A percentile compares a stretch with the other conserved stretches of the same genome.
phyloP scores from a whole-genome alignment of 2,329 filamentous ascomycete genomes.

The Alternaria incomplexa region DNA sequence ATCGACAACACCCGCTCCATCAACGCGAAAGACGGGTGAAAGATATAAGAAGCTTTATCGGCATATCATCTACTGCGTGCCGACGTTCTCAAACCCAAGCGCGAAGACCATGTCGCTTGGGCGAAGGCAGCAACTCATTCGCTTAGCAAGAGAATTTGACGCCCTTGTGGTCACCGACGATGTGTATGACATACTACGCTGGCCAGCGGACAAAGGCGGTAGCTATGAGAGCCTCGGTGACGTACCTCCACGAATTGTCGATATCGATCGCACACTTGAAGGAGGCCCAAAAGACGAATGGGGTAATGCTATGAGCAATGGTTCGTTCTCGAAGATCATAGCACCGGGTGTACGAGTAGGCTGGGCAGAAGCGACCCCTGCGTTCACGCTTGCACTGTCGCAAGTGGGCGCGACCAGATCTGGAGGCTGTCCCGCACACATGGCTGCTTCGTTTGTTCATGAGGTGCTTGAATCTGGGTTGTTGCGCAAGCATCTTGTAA shows the following conservation, averaged over 20 bases:
- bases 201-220: conserved; percentile 71
- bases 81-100: conserved; percentile 84
- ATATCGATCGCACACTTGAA: conserved; percentile 72
- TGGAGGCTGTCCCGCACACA: conserved; percentile 62
- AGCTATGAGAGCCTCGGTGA: conserved; percentile 30
- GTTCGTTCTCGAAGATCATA: conserved; percentile 78
- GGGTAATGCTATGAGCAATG: conserved; percentile 81
- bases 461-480: conserved; percentile 56
- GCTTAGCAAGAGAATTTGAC: conserved; percentile 74
- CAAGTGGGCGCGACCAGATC: conserved; percentile 59
- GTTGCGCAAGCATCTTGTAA: conserved; percentile 57
- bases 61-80: conserved; percentile 82
- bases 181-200: conserved; percentile 66
- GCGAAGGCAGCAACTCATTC: conserved; percentile 70
- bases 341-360: conserved; percentile 69
- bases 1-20: conserved; percentile 28
- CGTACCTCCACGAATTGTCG: conserved; percentile 71
- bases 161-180: conserved; percentile 73
- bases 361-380: conserved; percentile 75
- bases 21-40: conserved; percentile 61
- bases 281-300: conserved; percentile 64
- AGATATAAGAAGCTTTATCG: conserved; percentile 75
- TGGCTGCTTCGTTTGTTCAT: conserved; percentile 59
- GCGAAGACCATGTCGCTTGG: conserved; percentile 75
- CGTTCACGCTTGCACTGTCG: conserved; percentile 61